Evolutionary conservation across 1,139 yeast species (phyloP).

Genomic region (Scheffersomyces stambukii): DNA sequence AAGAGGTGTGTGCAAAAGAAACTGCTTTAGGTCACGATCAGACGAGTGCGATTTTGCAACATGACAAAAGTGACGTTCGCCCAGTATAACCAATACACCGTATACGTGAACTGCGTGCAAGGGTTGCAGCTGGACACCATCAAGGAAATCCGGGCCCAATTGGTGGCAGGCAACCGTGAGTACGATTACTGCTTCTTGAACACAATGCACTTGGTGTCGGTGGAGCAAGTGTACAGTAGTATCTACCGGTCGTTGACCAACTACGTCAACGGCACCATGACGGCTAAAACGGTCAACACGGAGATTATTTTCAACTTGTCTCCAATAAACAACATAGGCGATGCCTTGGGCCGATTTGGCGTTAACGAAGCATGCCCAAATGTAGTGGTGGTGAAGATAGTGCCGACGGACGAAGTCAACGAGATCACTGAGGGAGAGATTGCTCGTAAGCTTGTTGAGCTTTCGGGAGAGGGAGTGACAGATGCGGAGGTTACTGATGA

Average conservation of each 20-base stretch:
- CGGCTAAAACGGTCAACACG: conserved; percentile 39
- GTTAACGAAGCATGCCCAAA: conserved; percentile 27
- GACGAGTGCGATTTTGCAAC: too few species aligned
- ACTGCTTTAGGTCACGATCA: too few species aligned
- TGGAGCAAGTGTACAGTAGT: conserved; percentile 32
- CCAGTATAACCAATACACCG: conserved; percentile 25
- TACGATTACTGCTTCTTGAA: conserved; percentile 41
- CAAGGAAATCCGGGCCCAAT: conserved; percentile 22
- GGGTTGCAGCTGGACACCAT: conserved; percentile 18
- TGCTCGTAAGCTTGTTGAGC: conserved; percentile 2
- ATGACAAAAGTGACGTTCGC: conserved; percentile 21
- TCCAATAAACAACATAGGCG: conserved; percentile 42
- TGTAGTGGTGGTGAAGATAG: conserved; percentile 30
- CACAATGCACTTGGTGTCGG: conserved; percentile 32
- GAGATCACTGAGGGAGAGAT: conserved; percentile 9
- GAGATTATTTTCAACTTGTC: conserved; percentile 40
- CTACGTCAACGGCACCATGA: conserved; percentile 21
- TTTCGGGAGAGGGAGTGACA: conserved; percentile 13
- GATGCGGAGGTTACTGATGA: conserved; percentile 23
- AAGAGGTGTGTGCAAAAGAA: too few species aligned
- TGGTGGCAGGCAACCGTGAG: conserved; percentile 26
- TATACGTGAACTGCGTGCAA: conserved; percentile 22
- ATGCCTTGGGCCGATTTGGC: conserved; percentile 41
- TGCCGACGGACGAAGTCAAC: conserved; percentile 7
- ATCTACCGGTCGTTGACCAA: conserved; percentile 34